These are phyloP conservation scores for Papiliotrema flavescens DNA, from an alignment of 1,284 basidiomycete genomes.

Conservation along the genomic window DNA sequence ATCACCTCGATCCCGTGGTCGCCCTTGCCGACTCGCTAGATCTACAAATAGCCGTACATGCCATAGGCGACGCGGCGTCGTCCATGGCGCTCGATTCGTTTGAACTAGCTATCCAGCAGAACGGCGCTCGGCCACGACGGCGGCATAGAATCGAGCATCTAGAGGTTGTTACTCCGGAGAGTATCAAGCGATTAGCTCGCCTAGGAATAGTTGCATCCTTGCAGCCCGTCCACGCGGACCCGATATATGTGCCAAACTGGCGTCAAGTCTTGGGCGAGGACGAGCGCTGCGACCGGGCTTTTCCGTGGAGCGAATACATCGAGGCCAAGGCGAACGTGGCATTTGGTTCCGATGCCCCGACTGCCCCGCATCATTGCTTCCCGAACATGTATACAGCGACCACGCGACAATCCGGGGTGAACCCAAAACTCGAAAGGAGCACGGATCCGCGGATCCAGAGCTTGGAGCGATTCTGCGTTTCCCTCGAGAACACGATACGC, in stretches of 20 bases:
- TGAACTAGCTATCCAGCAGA: constrained; percentile 18
- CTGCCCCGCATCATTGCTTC: constrained; percentile 23
- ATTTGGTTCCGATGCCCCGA: constrained; percentile 31
- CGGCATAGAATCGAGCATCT: constrained; percentile 35
- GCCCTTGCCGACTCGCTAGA: constrained; percentile 23
- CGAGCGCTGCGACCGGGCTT: constrained; percentile 24
- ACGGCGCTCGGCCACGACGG: constrained; percentile 10
- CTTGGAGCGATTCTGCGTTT: constrained; percentile 11
- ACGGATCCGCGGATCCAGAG: constrained; percentile 9
- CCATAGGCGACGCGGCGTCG: constrained; percentile 32
- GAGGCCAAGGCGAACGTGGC: constrained; percentile 19
- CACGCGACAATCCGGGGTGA: constrained; percentile 21
- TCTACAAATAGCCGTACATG: constrained; percentile 31
- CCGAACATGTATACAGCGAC: constrained; percentile 31
- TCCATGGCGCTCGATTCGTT: constrained; percentile 29
- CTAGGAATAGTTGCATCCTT: constrained; percentile 27
- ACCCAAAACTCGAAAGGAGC: constrained; percentile 11
- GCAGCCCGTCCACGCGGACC: constrained; percentile 35
- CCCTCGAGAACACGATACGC: constrained; percentile 16
- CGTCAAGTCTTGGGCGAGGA: constrained; percentile 21
- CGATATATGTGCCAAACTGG: constrained; percentile 25
- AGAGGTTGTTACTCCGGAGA: constrained; percentile 20
- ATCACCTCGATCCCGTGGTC: constrained; percentile 20
- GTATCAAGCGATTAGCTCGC: constrained; percentile 18
- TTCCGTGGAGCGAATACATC: constrained; percentile 26